Percentiles rank a stretch among this genome's conserved stretches.
These are phyloP conservation scores for Primulina tabacum DNA, from an alignment of 257 asterid genomes.

Conservation along the genomic window DNA sequence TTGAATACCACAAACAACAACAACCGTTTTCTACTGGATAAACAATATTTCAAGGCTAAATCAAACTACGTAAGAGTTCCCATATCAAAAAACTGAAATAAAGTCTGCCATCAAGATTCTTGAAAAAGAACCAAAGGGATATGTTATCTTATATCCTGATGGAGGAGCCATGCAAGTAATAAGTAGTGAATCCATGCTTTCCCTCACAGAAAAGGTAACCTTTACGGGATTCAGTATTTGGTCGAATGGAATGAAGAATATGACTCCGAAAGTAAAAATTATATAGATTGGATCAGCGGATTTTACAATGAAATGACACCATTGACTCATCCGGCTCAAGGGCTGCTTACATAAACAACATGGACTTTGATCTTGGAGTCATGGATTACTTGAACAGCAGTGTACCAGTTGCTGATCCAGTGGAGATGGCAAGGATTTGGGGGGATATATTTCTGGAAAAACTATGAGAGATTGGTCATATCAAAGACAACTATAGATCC, in stretches of 20 bases:
- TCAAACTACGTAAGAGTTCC: conserved; percentile 57
- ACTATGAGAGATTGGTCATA: conserved; percentile 63
- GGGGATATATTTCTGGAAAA: conserved; percentile 67
- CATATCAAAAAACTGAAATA: conserved; percentile 37
- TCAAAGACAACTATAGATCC: conserved; percentile 65
- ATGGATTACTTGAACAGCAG: conserved; percentile 18
- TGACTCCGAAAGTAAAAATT: conserved; percentile 26
- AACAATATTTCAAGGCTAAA: conserved; percentile 64
- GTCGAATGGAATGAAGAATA: conserved; percentile 52
- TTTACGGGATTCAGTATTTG: conserved; percentile 55
- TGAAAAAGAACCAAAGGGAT: conserved; percentile 58
- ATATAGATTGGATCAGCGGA: conserved; percentile 56
- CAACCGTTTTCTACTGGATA: conserved; percentile 39
- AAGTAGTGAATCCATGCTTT: conserved; percentile 54
- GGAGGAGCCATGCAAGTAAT: conserved; percentile 66
- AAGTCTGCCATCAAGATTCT: conserved; percentile 29
- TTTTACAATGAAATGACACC: conserved; percentile 54
- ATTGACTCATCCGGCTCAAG: conserved; percentile 49
- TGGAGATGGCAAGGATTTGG: conserved; percentile 62
- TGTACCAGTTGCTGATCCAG: conserved; percentile 26
- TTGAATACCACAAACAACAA: too few species aligned
- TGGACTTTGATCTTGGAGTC: conserved; percentile 71
- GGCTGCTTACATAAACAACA: conserved; percentile 70
- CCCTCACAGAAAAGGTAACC: conserved; percentile 72
- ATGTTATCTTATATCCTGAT: conserved; percentile 63